A percentile compares a stretch with the other conserved stretches of the same genome.
Conservation (phyloP, 2,329 filamentous ascomycete species). For the Colletotrichum sp. region DNA sequence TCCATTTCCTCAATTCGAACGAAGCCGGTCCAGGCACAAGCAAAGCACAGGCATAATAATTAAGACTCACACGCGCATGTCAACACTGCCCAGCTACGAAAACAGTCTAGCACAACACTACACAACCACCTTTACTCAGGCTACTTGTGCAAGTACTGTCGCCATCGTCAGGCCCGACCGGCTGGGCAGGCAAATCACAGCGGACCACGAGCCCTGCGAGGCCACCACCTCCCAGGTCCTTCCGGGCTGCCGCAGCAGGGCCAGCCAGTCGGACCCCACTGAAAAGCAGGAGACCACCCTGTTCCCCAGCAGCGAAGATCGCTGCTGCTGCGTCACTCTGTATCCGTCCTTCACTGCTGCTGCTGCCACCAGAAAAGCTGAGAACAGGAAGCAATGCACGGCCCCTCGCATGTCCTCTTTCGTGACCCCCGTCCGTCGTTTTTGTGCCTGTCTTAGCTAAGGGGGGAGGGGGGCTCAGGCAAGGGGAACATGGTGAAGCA, state of each 20-base stretch:
- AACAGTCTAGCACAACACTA: not conserved
- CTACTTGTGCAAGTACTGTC: not conserved
- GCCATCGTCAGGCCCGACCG: not conserved
- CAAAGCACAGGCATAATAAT: not conserved
- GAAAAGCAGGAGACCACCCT: constrained; percentile 3
- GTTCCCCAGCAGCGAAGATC: constrained; percentile 22
- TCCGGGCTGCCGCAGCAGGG: not conserved
- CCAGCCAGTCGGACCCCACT: not conserved
- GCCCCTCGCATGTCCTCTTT: not conserved
- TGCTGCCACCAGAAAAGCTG: not conserved
- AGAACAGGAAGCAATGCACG: not conserved
- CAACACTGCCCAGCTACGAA: not conserved
- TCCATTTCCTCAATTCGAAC: not conserved
- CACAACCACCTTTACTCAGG: not conserved
- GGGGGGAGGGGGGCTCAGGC: not conserved
- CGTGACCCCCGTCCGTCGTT: not conserved
- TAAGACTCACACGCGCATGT: not conserved
- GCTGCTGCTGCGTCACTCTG: constrained; percentile 15
- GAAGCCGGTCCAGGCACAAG: not conserved
- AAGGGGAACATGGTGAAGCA: not conserved
- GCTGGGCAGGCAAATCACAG: constrained; percentile 3
- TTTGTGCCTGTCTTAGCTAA: not conserved
- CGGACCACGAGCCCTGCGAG: not conserved
- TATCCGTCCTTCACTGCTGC: not conserved
- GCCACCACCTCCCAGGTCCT: not conserved